These are phyloP conservation scores for Ottelia alismoides DNA, from an alignment of 106 monocot genomes.

Conservation along the genomic window DNA sequence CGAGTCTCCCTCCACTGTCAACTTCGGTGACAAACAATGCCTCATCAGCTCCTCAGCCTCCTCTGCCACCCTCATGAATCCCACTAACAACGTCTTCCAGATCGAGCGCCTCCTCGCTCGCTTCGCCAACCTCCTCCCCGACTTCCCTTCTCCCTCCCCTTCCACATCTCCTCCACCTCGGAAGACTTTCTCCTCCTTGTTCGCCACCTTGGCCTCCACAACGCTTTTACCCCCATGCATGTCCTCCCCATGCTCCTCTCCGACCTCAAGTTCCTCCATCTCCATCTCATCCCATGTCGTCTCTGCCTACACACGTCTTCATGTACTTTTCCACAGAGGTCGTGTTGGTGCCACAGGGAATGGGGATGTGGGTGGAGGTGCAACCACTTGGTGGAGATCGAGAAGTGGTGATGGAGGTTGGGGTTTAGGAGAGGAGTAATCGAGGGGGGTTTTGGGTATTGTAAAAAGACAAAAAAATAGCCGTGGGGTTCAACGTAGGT, in stretches of 20 bases:
- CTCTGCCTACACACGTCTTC: too few species aligned
- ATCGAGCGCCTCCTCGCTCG: conserved; percentile 70
- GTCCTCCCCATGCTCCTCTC: conserved; percentile 67
- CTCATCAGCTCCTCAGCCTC: conserved; percentile 63
- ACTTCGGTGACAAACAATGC: conserved; percentile 78
- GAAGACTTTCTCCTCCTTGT: conserved; percentile 62
- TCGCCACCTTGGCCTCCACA: conserved; percentile 42
- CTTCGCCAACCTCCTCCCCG: conserved; percentile 44
- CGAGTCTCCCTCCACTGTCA: conserved; percentile 68
- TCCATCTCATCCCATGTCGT: conserved; percentile 43
- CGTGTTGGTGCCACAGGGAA: too few species aligned
- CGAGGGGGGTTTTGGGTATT: too few species aligned
- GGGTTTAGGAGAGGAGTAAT: too few species aligned
- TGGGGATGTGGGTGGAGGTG: too few species aligned
- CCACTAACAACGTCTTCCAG: conserved; percentile 66
- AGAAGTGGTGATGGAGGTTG: too few species aligned
- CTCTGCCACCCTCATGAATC: conserved; percentile 49
- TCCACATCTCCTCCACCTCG: conserved; percentile 43
- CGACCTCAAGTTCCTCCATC: conserved; percentile 48
- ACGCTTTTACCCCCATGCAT: conserved; percentile 62
- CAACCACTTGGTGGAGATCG: too few species aligned
- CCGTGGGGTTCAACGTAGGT: too few species aligned
- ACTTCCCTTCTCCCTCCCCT: conserved; percentile 54
- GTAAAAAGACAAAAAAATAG: too few species aligned
- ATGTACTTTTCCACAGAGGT: too few species aligned